Percentiles rank a stretch among this genome's conserved stretches.
phyloP scores from a whole-genome alignment of 495 filamentous ascomycete genomes.

The Parathielavia hyrcaniae region DNA sequence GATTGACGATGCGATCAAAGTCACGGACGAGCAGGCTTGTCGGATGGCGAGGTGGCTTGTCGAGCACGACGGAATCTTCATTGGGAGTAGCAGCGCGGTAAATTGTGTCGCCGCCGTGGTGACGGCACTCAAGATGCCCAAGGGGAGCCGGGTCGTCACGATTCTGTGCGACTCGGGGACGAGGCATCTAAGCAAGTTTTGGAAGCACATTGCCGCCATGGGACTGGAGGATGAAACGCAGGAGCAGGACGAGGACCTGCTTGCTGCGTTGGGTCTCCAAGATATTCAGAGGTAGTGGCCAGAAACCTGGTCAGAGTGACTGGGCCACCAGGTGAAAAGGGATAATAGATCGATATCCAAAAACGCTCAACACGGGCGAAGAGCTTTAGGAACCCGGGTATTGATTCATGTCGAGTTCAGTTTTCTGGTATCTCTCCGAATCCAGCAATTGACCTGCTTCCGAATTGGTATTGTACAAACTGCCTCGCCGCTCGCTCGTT shows the following conservation, averaged over 20 bases:
- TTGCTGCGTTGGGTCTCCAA: slow-evolving; percentile 36
- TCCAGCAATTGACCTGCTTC: neutral
- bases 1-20: slow-evolving; percentile 83
- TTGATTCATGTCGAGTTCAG: neutral
- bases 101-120: slow-evolving; percentile 90
- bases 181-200: slow-evolving; percentile 90
- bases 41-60: slow-evolving; percentile 93
- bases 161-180: slow-evolving; percentile 87
- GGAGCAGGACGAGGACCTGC: slow-evolving; percentile 26
- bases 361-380: neutral
- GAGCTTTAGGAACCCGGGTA: too few species aligned
- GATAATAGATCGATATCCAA: slow-evolving; percentile 3
- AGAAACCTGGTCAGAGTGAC: neutral
- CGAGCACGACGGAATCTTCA: slow-evolving; percentile 92
- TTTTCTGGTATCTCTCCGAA: neutral
- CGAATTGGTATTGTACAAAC: neutral
- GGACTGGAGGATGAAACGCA: slow-evolving; percentile 19
- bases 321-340: neutral
- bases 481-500: neutral
- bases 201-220: slow-evolving; percentile 66
- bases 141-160: slow-evolving; percentile 76
- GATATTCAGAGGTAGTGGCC: slow-evolving; percentile 16
- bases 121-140: slow-evolving; percentile 60
- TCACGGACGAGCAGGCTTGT: slow-evolving; percentile 86
- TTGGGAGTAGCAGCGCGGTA: slow-evolving; percentile 88